Percentiles rank a stretch among this genome's conserved stretches.
Conservation (phyloP, 768 basidiomycete species). For the Auriculariales sp. region DNA sequence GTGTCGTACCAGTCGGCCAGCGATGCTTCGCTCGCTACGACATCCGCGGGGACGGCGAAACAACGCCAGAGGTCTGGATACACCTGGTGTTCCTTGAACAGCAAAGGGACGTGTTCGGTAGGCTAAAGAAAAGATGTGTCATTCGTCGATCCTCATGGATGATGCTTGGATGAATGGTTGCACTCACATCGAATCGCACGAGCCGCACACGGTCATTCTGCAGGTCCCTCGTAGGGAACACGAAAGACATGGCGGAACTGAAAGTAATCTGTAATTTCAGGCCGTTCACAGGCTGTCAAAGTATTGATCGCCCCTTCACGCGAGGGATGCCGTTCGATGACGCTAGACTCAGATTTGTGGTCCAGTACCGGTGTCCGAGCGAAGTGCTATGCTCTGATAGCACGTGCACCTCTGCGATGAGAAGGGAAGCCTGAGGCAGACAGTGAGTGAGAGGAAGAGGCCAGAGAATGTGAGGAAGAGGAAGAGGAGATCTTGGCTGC, state of each 20-base stretch:
- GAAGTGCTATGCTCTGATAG: background rate
- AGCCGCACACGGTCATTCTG: slow-evolving; percentile 35
- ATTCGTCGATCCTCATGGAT: background rate
- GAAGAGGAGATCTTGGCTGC: too few species aligned
- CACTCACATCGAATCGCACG: slow-evolving; percentile 26
- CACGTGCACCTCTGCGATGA: background rate
- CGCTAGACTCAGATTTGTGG: background rate
- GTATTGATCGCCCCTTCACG: too few species aligned
- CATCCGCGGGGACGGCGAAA: slow-evolving; percentile 35
- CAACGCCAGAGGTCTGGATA: slow-evolving; percentile 31
- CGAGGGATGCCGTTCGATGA: too few species aligned
- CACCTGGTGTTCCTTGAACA: slow-evolving; percentile 22
- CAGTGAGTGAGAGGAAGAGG: too few species aligned
- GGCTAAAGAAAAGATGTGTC: too few species aligned
- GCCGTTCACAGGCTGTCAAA: too few species aligned
- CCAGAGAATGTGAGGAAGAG: too few species aligned
- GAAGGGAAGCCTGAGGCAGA: too few species aligned
- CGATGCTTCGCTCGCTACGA: too few species aligned
- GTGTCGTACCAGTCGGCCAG: slow-evolving; percentile 23
- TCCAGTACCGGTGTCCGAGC: background rate
- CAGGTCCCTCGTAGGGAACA: slow-evolving; percentile 16
- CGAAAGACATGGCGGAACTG: too few species aligned
- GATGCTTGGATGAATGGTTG: background rate
- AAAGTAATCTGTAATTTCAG: background rate
- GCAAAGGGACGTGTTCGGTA: slow-evolving; percentile 16